Evolutionary conservation across 2,329 filamentous ascomycete genomes (phyloP).

Genomic region (Cercospora citrullina): DNA sequence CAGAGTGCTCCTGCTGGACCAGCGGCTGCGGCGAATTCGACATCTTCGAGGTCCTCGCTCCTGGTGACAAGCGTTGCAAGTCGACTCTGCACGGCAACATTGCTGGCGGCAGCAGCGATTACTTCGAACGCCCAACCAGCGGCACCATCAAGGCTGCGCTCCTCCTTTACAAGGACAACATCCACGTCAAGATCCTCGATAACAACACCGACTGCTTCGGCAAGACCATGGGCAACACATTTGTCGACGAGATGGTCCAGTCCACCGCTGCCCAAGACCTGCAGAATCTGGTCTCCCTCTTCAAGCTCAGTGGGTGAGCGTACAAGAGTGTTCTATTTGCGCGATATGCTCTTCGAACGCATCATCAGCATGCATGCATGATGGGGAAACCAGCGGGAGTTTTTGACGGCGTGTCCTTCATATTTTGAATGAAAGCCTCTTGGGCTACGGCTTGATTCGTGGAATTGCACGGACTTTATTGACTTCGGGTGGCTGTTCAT

Average conservation of each 20-base stretch:
- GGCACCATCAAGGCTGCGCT: constrained; percentile 64
- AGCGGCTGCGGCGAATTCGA: constrained; percentile 73
- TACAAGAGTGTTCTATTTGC: background rate
- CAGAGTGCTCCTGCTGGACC: constrained; percentile 70
- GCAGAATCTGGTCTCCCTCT: constrained; percentile 42
- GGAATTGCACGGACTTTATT: background rate
- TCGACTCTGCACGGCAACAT: constrained; percentile 66
- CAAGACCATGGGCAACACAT: constrained; percentile 36
- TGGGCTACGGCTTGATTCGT: constrained; percentile 9
- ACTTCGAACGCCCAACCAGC: constrained; percentile 65
- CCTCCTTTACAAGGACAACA: constrained; percentile 57
- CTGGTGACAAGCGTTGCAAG: constrained; percentile 66
- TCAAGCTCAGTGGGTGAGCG: constrained; percentile 32
- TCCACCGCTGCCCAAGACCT: constrained; percentile 37
- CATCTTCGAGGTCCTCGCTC: constrained; percentile 68
- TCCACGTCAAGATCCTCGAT: constrained; percentile 57
- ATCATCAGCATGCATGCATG: constrained; percentile 5
- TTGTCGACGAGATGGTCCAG: constrained; percentile 40
- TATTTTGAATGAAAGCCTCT: background rate
- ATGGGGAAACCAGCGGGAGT: constrained; percentile 1
- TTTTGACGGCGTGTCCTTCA: background rate
- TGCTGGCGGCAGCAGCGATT: constrained; percentile 67
- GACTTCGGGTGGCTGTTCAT: background rate
- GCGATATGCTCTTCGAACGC: constrained; percentile 5
- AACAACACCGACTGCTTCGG: constrained; percentile 42